Evolutionary conservation across 495 filamentous ascomycete species (phyloP).

Genomic region (Bathelium albidoporum): DNA sequence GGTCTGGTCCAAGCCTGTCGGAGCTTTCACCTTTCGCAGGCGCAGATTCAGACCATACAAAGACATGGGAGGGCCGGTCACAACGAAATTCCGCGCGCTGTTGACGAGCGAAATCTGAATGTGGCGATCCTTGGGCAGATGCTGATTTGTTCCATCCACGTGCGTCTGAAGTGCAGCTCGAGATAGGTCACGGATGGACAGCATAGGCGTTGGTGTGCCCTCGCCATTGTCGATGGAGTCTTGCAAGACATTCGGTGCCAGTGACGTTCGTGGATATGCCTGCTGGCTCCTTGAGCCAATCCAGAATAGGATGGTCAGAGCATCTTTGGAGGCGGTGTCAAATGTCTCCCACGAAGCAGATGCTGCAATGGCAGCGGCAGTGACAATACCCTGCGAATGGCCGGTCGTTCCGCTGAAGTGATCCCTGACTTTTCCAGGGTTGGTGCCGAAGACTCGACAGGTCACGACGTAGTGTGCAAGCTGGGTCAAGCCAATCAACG

Average conservation of each 20-base stretch:
- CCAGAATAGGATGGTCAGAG: constrained; percentile 96
- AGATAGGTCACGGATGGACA: constrained; percentile 89
- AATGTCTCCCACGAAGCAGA: constrained; percentile 86
- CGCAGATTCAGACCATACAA: constrained; percentile 92
- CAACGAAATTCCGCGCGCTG: constrained; percentile 91
- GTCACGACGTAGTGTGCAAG: constrained; percentile 88
- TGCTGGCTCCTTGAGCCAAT: constrained; percentile 98
- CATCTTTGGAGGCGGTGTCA: constrained; percentile 60
- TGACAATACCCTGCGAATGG: constrained; percentile 92
- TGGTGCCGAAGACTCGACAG: constrained; percentile 76
- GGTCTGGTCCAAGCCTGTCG: constrained; percentile 92
- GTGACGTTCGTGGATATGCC: constrained; percentile 85
- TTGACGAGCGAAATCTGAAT: constrained; percentile 93
- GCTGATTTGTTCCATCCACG: constrained; percentile 90
- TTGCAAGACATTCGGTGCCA: constrained; percentile 84
- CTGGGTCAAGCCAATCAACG: constrained; percentile 90
- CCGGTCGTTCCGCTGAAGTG: constrained; percentile 80
- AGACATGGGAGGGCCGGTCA: constrained; percentile 90
- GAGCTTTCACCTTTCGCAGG: constrained; percentile 89
- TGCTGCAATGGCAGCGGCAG: constrained; percentile 83
- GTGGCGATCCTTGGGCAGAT: constrained; percentile 82
- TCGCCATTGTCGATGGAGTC: constrained; percentile 92
- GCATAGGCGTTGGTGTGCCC: constrained; percentile 89
- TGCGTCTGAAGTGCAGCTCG: constrained; percentile 79
- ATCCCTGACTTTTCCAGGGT: constrained; percentile 76